Evolutionary conservation across 108 stramenopile genomes (phyloP).

Genomic region (Conticribra guillardii): DNA sequence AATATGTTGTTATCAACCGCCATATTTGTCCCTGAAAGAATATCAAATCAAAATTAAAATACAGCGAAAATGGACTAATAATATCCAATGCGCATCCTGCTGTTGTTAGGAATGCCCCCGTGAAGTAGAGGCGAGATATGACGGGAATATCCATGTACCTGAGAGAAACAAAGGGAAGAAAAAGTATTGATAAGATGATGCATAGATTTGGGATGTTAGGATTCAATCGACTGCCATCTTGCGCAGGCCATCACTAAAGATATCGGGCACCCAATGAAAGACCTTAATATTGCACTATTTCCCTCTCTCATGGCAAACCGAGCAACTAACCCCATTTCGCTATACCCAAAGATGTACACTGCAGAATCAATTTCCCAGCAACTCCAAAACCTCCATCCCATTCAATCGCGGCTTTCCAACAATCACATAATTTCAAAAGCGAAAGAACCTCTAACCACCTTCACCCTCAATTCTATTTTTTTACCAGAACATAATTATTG

Average conservation of each 20-base stretch:
- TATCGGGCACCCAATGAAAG: no score
- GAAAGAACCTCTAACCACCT: background rate
- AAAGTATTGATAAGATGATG: background rate
- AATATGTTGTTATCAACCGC: conserved; percentile 93
- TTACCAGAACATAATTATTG: background rate
- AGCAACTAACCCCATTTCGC: no score
- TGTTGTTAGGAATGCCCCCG: conserved; percentile 93
- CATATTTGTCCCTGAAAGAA: conserved; percentile 93
- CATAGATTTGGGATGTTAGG: background rate
- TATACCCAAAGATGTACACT: no score
- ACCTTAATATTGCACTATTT: no score
- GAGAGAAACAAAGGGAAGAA: background rate
- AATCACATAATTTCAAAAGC: no score
- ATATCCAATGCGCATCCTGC: conserved; percentile 93
- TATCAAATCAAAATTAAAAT: conserved; percentile 93
- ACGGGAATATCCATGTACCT: conserved; percentile 98
- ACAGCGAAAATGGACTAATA: conserved; percentile 87
- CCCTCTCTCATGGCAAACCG: no score
- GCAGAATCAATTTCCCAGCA: no score
- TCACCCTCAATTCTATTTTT: background rate
- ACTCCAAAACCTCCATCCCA: no score
- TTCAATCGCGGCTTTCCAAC: no score
- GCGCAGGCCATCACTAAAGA: background rate
- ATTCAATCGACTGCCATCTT: background rate
- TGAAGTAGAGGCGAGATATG: conserved; percentile 93